Percentiles rank a stretch among this genome's conserved stretches.
These are phyloP conservation scores for Syzygium aromaticum DNA, from an alignment of 345 rosid species.

Conservation along the genomic window DNA sequence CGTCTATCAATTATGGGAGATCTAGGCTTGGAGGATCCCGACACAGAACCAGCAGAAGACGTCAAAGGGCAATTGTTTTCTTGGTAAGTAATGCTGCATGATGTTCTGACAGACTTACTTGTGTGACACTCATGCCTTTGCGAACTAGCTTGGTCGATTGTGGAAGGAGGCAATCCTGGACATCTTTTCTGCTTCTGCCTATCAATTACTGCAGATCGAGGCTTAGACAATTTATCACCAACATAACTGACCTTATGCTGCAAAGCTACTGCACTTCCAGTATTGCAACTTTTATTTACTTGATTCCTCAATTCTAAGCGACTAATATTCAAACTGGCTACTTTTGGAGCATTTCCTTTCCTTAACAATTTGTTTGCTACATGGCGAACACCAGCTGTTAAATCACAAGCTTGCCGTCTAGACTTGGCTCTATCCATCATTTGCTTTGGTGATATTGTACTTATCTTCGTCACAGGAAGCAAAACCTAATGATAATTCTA, in stretches of 20 bases:
- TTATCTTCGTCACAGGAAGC: constrained; percentile 1
- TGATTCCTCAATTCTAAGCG: constrained; percentile 2
- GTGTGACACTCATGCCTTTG: neutral
- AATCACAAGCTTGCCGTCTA: constrained; percentile 4
- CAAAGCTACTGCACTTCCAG: neutral
- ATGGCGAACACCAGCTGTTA: neutral
- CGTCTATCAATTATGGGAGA: neutral
- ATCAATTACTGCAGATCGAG: neutral
- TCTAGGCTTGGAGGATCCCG: neutral
- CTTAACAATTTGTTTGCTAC: constrained; percentile 1
- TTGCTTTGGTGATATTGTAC: constrained; percentile 33
- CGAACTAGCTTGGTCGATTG: neutral
- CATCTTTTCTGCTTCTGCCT: neutral
- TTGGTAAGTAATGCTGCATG: neutral
- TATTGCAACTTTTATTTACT: constrained; percentile 1
- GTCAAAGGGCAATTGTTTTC: neutral
- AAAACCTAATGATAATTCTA: neutral
- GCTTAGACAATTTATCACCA: neutral
- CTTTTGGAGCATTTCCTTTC: constrained; percentile 9
- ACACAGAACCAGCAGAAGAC: neutral
- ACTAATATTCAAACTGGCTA: neutral
- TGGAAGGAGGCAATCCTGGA: neutral
- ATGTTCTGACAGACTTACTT: neutral
- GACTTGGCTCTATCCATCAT: constrained; percentile 48
- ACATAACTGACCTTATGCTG: neutral